Evolutionary conservation across 2,329 filamentous ascomycete genomes (phyloP), one percentile per base, ranked within the genome.

Genomic region (Aspergillus thermomutatus): DNA sequence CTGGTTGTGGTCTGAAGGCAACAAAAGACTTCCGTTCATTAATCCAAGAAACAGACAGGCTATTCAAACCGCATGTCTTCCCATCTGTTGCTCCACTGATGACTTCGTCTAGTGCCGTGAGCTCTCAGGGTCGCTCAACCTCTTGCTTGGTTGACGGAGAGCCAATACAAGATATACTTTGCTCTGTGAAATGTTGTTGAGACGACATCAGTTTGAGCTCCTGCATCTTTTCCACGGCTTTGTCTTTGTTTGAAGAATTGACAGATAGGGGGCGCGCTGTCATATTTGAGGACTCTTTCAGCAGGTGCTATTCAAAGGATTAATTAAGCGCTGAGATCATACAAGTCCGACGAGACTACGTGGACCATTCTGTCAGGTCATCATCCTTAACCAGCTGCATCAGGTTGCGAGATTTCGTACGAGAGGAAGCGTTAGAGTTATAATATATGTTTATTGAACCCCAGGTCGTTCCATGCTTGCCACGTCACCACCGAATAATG

Each of bases 401-500:
- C 64, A 59, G 55, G 62, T 62, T 50, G 54, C 54, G 40, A 37
- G 47, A 55, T 60, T 60, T 57, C 56, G 59, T 52, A 45, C 25
- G 54, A 63, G 47, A 52, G 56, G 55, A 63, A 59, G 61, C 50
- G 62, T 61, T 56, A 63, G 60, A 67, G 60, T 60, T 55, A 60
- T 52, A 51, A 58, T 56, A 56, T 56, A 61, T 52, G 14, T 65
- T 58, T 58, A 52, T 46, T 64, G 61, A 62, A 52, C 48, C 57
- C 58, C 58, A 61, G 56, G 50, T 60, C 57, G 55, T 58, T 49
- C n/a, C n/a, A n/a, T n/a, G 61, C 60, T 63, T 69, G 70, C 69
- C 70, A 73, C 70, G 70, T 72, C 70, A 73, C 64, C 55, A 58
- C 34, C 54, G 56, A 62, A 60, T 63, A 62, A 63, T 62, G 60